A percentile compares a stretch with the other conserved stretches of the same genome.
These are phyloP conservation scores for Leishmania braziliensis DNA, from an alignment of 208 protist species.

Conservation along the genomic window DNA sequence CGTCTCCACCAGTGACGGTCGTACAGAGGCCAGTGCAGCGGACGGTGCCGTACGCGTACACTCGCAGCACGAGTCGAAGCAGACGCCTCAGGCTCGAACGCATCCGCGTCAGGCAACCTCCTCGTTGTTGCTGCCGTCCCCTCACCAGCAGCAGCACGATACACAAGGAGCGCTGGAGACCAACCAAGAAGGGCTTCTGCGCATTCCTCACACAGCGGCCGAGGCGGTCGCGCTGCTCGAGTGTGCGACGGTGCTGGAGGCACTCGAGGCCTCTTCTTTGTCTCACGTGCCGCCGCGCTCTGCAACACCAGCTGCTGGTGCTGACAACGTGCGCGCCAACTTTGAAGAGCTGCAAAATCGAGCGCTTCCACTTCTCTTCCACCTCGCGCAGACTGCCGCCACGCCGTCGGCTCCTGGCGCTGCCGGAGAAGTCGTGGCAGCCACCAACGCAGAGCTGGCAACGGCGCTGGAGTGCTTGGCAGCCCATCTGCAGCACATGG, in stretches of 20 bases:
- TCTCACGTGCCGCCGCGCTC: not conserved
- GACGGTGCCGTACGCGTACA: not conserved
- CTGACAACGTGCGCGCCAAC: slow-evolving; percentile 2
- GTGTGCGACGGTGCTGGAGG: slow-evolving; percentile 13
- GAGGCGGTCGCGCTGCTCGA: slow-evolving; percentile 16
- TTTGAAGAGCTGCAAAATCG: slow-evolving; percentile 10
- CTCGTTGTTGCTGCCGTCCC: not conserved
- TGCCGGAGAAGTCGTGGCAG: no score
- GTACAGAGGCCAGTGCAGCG: not conserved
- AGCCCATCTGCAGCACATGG: slow-evolving; percentile 20
- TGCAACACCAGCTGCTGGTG: not conserved
- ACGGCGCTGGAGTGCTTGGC: slow-evolving; percentile 6
- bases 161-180: not conserved
- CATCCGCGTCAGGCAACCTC: not conserved
- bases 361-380: slow-evolving; percentile 20
- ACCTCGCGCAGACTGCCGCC: not conserved
- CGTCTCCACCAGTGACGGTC: not conserved
- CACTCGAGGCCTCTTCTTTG: slow-evolving; percentile 13
- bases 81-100: not conserved
- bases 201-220: slow-evolving; percentile 6
- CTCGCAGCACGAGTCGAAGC: not conserved
- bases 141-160: not conserved
- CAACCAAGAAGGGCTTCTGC: not conserved
- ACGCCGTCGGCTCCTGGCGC: not conserved
- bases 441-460: not conserved